Percentiles rank a stretch among this genome's conserved stretches.
Evolutionary conservation across 768 basidiomycete species (phyloP).

Genomic region (Rhodotorula diobovata): DNA sequence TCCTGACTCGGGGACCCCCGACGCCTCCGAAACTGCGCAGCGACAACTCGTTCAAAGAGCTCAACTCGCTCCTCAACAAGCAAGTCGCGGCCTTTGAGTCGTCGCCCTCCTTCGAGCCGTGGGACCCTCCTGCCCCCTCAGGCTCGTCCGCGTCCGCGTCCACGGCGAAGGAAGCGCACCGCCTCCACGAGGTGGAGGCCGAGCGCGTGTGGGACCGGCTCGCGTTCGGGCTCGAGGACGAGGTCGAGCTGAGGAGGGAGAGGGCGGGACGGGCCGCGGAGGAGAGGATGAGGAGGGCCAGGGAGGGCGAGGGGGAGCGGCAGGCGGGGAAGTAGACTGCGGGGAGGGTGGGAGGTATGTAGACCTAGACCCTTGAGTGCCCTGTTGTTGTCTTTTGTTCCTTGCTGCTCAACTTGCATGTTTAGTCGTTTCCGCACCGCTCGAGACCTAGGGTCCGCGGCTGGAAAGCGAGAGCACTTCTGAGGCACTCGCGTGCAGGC

Average conservation of each 20-base stretch:
- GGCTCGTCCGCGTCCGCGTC: not conserved
- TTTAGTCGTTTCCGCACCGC: too few species aligned
- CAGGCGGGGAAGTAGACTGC: not conserved
- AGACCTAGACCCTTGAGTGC: too few species aligned
- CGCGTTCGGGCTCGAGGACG: slow-evolving; percentile 27
- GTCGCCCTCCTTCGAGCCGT: slow-evolving; percentile 20
- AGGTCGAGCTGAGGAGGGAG: slow-evolving; percentile 30
- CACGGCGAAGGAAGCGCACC: not conserved
- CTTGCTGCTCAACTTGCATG: too few species aligned
- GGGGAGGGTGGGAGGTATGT: not conserved
- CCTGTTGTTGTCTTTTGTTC: not conserved
- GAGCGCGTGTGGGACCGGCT: slow-evolving; percentile 23
- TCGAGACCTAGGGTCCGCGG: too few species aligned
- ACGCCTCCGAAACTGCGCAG: slow-evolving; percentile 5
- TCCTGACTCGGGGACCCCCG: not conserved
- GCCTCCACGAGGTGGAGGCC: slow-evolving; percentile 15
- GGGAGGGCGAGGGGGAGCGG: not conserved
- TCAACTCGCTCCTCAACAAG: slow-evolving; percentile 40
- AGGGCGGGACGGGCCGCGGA: slow-evolving; percentile 32
- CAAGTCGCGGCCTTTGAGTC: slow-evolving; percentile 37
- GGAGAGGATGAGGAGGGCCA: slow-evolving; percentile 10
- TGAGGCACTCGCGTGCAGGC: too few species aligned
- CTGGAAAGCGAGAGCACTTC: too few species aligned
- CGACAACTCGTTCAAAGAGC: slow-evolving; percentile 35
- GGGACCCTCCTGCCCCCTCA: slow-evolving; percentile 13